Base-by-base conservation (phyloP, 768 basidiomycete genomes). In the Suillus weaverae region DNA sequence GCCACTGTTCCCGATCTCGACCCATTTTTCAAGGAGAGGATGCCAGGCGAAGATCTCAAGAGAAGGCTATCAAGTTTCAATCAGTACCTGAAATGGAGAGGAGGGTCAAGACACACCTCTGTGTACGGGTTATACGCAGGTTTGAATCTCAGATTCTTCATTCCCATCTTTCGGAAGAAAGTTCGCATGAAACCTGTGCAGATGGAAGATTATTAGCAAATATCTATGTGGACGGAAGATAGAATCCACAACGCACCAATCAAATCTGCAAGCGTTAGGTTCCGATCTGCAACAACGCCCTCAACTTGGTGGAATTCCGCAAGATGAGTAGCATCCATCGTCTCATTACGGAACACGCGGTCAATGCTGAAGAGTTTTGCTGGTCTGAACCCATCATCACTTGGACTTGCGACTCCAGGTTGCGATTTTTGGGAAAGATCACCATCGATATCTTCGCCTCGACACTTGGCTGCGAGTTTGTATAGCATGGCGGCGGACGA, bases 241-340 rank as follows among this genome's bases (percentile, higher is more conserved):
- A 7, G 18, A 9, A 60, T 35, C 10, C 32, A 46, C 7, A 4
- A 75, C 84, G 54, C 68, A 94, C 95, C 96, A 68, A 99, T 98
- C 65, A 99, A 82, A 75, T 99, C 95, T 20, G 95, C 97, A 33
- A 99, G 81, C 1, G 97, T 99, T 65, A 99, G 79, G 59, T 89
- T 88, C 68, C 89, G 87, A 77, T 99, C 97, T 11, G 97, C 97
- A 33, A 99, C 95, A 54, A 99, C 97, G 60, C 97, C 97, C 77
- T 99, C 97, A n/a, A 99, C 97, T 78, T 99, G 97, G 75, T 99
- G 97, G 83, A 99, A 99, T 78, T 99, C 97, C 5, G 97, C 97
- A 67, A 99, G 73, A 82, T 99, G 97, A 20, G 97, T 99, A 53
- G 95, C 95, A 77, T 99, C 97, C 85, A 94, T 93, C 0, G 97